Evolutionary conservation across 768 basidiomycete species (phyloP).

Genomic region (Mycena vitilis): DNA sequence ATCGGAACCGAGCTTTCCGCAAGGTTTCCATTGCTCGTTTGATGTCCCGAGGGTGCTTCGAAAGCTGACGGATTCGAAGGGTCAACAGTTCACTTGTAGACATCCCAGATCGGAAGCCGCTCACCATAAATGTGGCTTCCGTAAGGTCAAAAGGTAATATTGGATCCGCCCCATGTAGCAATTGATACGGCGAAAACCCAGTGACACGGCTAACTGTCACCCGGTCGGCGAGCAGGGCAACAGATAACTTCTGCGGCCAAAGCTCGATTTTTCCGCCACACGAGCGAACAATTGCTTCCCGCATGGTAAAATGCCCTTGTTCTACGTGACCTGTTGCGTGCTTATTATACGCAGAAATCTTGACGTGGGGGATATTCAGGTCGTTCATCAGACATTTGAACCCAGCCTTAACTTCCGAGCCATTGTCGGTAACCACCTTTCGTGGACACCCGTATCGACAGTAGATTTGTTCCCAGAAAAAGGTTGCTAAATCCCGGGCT

Average conservation of each 20-base stretch:
- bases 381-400: constrained; percentile 23
- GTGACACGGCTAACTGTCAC: constrained; percentile 37
- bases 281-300: constrained; percentile 46
- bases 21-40: background rate
- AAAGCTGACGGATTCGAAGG: constrained; percentile 1
- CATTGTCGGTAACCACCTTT: constrained; percentile 45
- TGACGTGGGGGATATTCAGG: constrained; percentile 40
- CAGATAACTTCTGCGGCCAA: constrained; percentile 39
- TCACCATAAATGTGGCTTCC: constrained; percentile 8
- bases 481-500: constrained; percentile 38
- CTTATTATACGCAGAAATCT: constrained; percentile 45
- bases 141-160: constrained; percentile 13
- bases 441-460: constrained; percentile 46
- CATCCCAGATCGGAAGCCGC: background rate
- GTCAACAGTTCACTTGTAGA: background rate
- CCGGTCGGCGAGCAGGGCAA: constrained; percentile 40
- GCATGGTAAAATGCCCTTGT: constrained; percentile 44
- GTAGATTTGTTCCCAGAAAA: constrained; percentile 47
- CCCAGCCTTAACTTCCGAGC: constrained; percentile 33
- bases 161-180: constrained; percentile 7
- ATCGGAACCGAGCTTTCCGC: background rate
- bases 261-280: constrained; percentile 31
- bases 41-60: background rate
- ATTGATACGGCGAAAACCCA: constrained; percentile 37
- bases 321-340: constrained; percentile 52